Percentiles rank a stretch among this genome's conserved stretches.
These are phyloP conservation scores for Lathyrus sativus DNA, from an alignment of 306 rosid genomes.

Conservation along the genomic window DNA sequence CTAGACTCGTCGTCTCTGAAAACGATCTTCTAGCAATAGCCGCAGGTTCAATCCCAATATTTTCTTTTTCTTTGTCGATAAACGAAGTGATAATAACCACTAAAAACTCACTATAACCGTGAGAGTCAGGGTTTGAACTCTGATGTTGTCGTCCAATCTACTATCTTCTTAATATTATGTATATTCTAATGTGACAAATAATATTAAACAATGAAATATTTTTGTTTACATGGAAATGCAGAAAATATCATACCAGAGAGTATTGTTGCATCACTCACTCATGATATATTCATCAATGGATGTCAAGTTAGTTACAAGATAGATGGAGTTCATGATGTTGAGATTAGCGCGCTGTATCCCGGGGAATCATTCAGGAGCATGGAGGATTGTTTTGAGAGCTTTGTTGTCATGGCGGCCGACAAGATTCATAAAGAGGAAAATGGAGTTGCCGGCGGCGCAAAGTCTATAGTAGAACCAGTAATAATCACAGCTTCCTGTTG, in stretches of 20 bases:
- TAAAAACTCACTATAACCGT: no score
- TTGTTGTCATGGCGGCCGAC: constrained; percentile 41
- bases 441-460: background rate
- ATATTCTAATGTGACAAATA: background rate
- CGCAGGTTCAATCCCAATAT: constrained; percentile 49
- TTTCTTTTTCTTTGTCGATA: background rate
- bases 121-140: no score
- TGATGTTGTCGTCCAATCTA: no score
- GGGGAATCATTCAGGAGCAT: constrained; percentile 57
- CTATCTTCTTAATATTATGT: background rate
- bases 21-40: constrained; percentile 55
- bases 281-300: constrained; percentile 78
- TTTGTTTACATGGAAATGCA: constrained; percentile 35
- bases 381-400: constrained; percentile 66
- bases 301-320: constrained; percentile 56
- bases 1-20: constrained; percentile 61
- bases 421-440: constrained; percentile 16
- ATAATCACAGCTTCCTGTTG: constrained; percentile 46
- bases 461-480: constrained; percentile 42
- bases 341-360: constrained; percentile 59
- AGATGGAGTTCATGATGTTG: constrained; percentile 57
- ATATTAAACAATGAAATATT: background rate
- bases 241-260: constrained; percentile 66
- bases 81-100: no score
- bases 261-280: constrained; percentile 70